These are phyloP conservation scores for Agrostemma githago DNA, from an alignment of 148 eudicot genomes.

Conservation along the genomic window DNA sequence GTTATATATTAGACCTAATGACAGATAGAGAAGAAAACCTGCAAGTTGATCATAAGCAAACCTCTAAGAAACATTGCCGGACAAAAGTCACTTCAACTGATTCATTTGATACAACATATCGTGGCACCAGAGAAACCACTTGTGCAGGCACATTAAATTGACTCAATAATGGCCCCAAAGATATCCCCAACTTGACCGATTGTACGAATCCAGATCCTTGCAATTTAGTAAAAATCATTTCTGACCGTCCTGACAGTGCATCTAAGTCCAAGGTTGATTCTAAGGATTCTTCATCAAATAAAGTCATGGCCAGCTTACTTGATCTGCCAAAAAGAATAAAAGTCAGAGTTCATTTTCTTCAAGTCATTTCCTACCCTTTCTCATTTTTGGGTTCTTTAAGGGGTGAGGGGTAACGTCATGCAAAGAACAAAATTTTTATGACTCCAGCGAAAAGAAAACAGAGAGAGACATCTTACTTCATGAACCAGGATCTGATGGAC, in stretches of 20 bases:
- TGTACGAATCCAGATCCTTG: conserved; percentile 37
- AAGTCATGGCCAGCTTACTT: conserved; percentile 52
- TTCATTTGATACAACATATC: conserved; percentile 69
- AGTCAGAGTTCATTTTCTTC: background rate
- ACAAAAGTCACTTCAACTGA: conserved; percentile 56
- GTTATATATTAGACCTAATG: background rate
- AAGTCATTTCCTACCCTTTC: background rate
- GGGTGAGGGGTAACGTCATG: background rate
- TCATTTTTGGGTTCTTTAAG: background rate
- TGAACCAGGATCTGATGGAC: conserved; percentile 75
- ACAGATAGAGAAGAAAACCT: background rate
- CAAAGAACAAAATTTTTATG: background rate
- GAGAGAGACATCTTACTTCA: conserved; percentile 57
- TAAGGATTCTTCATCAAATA: conserved; percentile 59
- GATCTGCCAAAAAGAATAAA: conserved; percentile 41
- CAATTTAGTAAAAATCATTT: conserved; percentile 56
- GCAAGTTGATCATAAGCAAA: conserved; percentile 26
- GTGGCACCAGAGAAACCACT: conserved; percentile 62
- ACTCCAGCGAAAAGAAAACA: background rate
- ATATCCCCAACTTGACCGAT: conserved; percentile 67
- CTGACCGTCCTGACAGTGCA: conserved; percentile 83
- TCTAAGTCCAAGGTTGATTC: conserved; percentile 75
- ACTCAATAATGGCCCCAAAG: conserved; percentile 55
- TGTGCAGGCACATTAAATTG: conserved; percentile 51
- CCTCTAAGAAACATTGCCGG: conserved; percentile 81